Percentiles rank a stretch among this genome's conserved stretches.
Evolutionary conservation across 176 grass and related monocot genomes (phyloP).

Genomic region (Eragrostis nindensis): DNA sequence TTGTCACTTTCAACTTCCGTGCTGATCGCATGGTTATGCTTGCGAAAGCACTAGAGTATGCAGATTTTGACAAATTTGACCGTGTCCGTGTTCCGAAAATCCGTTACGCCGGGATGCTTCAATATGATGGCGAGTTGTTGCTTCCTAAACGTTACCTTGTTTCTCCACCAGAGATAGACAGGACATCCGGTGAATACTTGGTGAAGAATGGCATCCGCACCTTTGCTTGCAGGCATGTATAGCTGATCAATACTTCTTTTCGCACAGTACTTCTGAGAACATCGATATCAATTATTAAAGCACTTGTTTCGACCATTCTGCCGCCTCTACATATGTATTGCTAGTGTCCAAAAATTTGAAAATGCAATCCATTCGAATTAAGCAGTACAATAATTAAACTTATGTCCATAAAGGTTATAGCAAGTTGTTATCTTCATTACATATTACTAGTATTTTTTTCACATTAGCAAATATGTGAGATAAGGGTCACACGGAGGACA

Average conservation of each 20-base stretch:
- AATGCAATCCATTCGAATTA: neutral
- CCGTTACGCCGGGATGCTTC: conserved; percentile 92
- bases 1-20: conserved; percentile 94
- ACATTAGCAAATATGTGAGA: neutral
- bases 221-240: conserved; percentile 98
- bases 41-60: conserved; percentile 88
- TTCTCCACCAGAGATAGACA: conserved; percentile 87
- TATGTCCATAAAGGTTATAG: neutral
- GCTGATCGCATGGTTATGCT: conserved; percentile 98
- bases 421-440: too few species aligned
- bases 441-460: neutral
- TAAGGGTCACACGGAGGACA: neutral
- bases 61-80: conserved; percentile 92
- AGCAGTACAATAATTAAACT: too few species aligned
- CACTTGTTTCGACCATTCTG: neutral
- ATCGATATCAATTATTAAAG: neutral
- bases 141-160: conserved; percentile 86
- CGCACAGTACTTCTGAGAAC: neutral
- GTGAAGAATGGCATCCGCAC: conserved; percentile 91
- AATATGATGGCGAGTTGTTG: conserved; percentile 92
- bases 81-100: conserved; percentile 90
- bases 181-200: conserved; percentile 99
- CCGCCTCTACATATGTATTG: neutral
- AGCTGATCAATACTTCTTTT: neutral
- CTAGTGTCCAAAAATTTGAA: neutral